phyloP scores from a whole-genome alignment of 2,329 filamentous ascomycete genomes.

The Fusarium buharicum region DNA sequence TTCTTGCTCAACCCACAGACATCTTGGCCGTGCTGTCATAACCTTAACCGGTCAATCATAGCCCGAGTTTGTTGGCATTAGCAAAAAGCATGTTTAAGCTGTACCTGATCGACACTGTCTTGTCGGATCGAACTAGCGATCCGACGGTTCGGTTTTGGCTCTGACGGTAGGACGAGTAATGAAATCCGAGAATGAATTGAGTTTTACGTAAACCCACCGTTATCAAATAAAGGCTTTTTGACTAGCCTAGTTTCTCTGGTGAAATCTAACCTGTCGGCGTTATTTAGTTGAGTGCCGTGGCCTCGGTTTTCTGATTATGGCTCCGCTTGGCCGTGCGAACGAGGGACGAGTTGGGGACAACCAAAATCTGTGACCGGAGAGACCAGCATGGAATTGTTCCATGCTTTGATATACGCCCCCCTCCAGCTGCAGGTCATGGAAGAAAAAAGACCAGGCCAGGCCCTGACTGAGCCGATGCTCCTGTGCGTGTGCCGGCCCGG shows the following conservation, averaged over 20 bases:
- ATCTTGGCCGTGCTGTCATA: slow-evolving; percentile 4
- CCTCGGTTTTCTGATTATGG: not conserved
- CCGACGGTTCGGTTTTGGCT: slow-evolving; percentile 3
- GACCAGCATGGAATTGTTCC: slow-evolving; percentile 12
- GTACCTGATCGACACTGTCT: slow-evolving; percentile 33
- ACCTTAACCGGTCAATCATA: slow-evolving; percentile 21
- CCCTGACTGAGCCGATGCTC: slow-evolving; percentile 22
- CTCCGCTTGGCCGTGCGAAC: slow-evolving; percentile 12
- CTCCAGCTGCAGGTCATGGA: slow-evolving; percentile 11
- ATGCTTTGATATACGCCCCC: slow-evolving; percentile 20
- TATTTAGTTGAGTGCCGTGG: slow-evolving; percentile 8
- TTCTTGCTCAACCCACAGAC: not conserved
- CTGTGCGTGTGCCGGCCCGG: slow-evolving; percentile 28
- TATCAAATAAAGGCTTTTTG: slow-evolving; percentile 17
- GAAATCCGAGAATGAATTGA: slow-evolving; percentile 5
- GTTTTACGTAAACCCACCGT: slow-evolving; percentile 28
- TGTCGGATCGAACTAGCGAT: slow-evolving; percentile 11
- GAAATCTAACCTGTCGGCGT: slow-evolving; percentile 8
- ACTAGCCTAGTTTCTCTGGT: slow-evolving; percentile 3
- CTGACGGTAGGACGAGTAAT: slow-evolving; percentile 15
- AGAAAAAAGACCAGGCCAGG: slow-evolving; percentile 29
- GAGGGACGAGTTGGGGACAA: slow-evolving; percentile 1
- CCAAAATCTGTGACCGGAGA: not conserved
- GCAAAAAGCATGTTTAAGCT: slow-evolving; percentile 11
- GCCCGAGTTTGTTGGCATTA: slow-evolving; percentile 1